Evolutionary conservation across 2,329 filamentous ascomycete genomes (phyloP), one percentile per base, ranked within the genome.

Genomic region (Ophiosphaerella herpotricha): DNA sequence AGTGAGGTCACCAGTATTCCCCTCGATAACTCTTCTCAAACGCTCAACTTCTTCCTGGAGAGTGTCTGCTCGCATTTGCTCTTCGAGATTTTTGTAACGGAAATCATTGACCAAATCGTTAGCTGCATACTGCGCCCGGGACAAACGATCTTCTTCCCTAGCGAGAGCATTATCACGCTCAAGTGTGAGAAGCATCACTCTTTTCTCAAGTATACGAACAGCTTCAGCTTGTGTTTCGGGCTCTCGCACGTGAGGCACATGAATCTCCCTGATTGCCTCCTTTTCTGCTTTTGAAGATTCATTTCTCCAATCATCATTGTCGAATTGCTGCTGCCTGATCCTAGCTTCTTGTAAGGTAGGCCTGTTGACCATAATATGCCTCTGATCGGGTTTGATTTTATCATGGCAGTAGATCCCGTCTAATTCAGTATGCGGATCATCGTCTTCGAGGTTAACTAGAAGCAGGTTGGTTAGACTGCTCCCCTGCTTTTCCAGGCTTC

Each of bases 401-500:
- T 63, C 53, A 16, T 62, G 62, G 33, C 53, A 61, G 2, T 38
- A 46, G 2, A 65, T 46, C n/a, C 49, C 40, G 7, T 55, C 57
- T 2, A 64, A 31, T n/a, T 53, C 46, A 26, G 36, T 35, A 4
- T 33, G 26, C 6, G 42, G 6, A 2, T 49, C 53, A 6, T 47
- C n/a, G 1, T 56, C 40, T 2, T 50, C 39, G 3, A 37, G 32
- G 2, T 41, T 14, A 3, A 18, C 32, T 4, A 26, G 35, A 3
- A 44, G 23, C 7, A 33, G 9, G 13, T 14, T 46, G 18, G 50
- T 14, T 0, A 48, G 14, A 0, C 16, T 41, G 12, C 43, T 37
- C 7, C 56, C 13, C 23, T 50, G 42, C 4, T 32, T n/a, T 23
- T 55, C 43, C 11, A 63, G 39, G 11, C 26, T 29, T 29, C 26